Base-by-base conservation (phyloP, 2,329 filamentous ascomycete genomes). In the Cladosporium sp. region DNA sequence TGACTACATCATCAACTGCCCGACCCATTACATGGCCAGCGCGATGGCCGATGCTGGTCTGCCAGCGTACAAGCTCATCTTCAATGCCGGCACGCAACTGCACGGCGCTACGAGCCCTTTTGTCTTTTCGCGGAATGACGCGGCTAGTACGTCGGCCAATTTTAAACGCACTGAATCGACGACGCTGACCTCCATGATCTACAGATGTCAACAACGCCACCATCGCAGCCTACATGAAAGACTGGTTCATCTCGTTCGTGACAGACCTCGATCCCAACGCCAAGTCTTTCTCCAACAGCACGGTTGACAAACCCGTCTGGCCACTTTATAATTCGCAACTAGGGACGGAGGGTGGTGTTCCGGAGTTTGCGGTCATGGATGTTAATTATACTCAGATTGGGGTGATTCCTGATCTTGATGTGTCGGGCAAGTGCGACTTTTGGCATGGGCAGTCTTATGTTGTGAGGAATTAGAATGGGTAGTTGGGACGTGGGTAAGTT, bases 1-100 rank as follows among this genome's bases (percentile, higher is more conserved):
- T 8, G 80, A 82, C 67, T 80, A 77, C 66, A 78, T 81, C 39
- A 81, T 82, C 68, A 75, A 74, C 60, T 80, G 78, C 64, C 65
- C 65, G 3, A 65, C 65, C 26, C 77, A 79, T 68, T 80, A 78
- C 75, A 76, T 79, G 58, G 77, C 78, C 3, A 72, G 70, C 16
- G 78, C 78, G 3, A 75, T 76, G 64, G 66, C 68, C 3, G 68
- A 71, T 34, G 66, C 30, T 11, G 65, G 68, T 13, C 60, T 66
- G 2, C 70, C 73, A 21, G 70, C 72, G 10, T 78, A 70, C 62
- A 79, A 79, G 58, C 62, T 78, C 25, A 67, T 75, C 57, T 78
- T 78, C 67, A 69, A 74, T 23, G 76, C 77, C 10, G 77, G 76
- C n/a, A 70, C 68, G 8, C 67, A 76, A 63, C 64, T 73, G 14